Percentiles rank a stretch among this genome's conserved stretches.
Evolutionary conservation across 441 rosid genomes (phyloP).

Genomic region (Croton laevigatus): DNA sequence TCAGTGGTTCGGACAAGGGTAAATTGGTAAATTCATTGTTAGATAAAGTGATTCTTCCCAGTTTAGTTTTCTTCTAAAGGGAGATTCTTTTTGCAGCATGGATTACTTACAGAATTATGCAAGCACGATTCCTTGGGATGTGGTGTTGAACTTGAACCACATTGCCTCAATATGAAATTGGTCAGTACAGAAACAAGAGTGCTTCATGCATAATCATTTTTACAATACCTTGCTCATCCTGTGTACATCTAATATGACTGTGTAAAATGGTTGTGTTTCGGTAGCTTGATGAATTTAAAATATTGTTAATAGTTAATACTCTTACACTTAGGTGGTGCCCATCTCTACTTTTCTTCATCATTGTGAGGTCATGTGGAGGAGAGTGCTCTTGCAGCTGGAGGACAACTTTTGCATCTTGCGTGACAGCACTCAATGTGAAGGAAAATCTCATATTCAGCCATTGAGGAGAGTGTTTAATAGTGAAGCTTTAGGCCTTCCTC

Average conservation of each 20-base stretch:
- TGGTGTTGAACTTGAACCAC: constrained; percentile 46
- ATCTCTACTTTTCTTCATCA: constrained; percentile 57
- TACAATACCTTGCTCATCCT: constrained; percentile 2
- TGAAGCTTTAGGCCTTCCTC: constrained; percentile 48
- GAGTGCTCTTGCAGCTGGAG: constrained; percentile 30
- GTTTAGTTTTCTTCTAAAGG: constrained; percentile 17
- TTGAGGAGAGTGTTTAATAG: constrained; percentile 51
- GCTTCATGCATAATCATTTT: background rate
- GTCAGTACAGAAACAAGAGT: constrained; percentile 37
- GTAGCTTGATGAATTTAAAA: background rate
- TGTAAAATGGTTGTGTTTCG: background rate
- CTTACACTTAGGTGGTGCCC: constrained; percentile 59
- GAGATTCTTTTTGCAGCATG: constrained; percentile 50
- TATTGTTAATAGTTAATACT: constrained; percentile 17
- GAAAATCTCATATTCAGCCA: constrained; percentile 34
- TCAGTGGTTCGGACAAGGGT: constrained; percentile 69
- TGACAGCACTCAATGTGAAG: constrained; percentile 27
- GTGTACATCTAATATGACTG: background rate
- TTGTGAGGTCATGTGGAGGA: constrained; percentile 52
- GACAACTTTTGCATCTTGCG: constrained; percentile 17
- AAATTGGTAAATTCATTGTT: constrained; percentile 40
- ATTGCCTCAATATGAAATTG: constrained; percentile 50
- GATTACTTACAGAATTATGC: constrained; percentile 62
- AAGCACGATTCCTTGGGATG: constrained; percentile 58
- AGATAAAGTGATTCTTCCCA: constrained; percentile 17